Conservation (phyloP, 179 eudicot genomes). For the Patellifolia procumbens region DNA sequence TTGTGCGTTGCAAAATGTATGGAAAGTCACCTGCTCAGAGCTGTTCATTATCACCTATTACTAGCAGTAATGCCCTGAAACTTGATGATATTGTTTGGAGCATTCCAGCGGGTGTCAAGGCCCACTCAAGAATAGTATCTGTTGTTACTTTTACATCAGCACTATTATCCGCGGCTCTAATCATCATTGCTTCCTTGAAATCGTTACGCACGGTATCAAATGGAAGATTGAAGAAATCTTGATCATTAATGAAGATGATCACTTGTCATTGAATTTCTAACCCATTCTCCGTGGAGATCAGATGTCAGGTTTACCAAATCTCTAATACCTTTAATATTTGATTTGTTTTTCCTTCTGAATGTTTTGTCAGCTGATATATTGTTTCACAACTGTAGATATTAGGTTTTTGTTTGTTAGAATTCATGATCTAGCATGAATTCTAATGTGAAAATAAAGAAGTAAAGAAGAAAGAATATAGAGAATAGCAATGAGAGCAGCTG, state of each 20-base stretch:
- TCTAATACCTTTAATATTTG: too few relatives aligned
- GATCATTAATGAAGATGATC: conserved; percentile 8
- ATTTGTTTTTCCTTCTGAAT: too few relatives aligned
- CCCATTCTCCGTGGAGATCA: background rate
- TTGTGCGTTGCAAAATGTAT: conserved; percentile 45
- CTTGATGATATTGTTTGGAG: conserved; percentile 52
- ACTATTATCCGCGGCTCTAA: conserved; percentile 47
- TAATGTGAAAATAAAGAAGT: too few relatives aligned
- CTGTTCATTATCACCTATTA: conserved; percentile 41
- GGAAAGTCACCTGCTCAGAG: conserved; percentile 25
- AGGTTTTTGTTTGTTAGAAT: background rate
- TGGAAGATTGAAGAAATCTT: conserved; percentile 35
- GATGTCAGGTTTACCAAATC: too few relatives aligned
- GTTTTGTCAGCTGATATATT: too few relatives aligned
- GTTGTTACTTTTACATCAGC: conserved; percentile 69
- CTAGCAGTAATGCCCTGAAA: conserved; percentile 16
- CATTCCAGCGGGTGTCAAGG: conserved; percentile 66
- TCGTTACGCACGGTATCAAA: conserved; percentile 25
- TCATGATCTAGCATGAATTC: too few relatives aligned
- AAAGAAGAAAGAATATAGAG: too few relatives aligned
- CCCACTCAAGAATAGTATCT: conserved; percentile 61
- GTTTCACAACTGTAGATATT: too few relatives aligned
- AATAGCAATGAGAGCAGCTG: too few relatives aligned
- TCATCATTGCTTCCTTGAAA: conserved; percentile 49
- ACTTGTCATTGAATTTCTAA: background rate